phyloP scores from a whole-genome alignment of 805 yeast genomes.

The Candida montana region DNA sequence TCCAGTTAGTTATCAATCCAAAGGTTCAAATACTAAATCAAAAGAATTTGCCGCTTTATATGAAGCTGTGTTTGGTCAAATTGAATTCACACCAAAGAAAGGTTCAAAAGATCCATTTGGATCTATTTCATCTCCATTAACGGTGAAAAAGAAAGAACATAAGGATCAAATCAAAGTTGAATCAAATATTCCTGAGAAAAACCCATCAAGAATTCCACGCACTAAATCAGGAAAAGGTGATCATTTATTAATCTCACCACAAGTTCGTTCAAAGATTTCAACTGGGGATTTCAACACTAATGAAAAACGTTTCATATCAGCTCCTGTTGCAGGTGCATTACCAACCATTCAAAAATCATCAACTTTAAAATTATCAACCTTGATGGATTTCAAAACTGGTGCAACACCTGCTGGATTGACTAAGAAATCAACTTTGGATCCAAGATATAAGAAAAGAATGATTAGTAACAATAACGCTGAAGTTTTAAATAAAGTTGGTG shows the following conservation, averaged over 20 bases:
- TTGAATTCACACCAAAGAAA: constrained; percentile 10
- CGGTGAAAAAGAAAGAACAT: constrained; percentile 2
- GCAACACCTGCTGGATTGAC: neutral
- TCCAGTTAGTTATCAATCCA: constrained; percentile 15
- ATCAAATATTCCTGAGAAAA: no score
- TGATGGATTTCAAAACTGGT: constrained; percentile 8
- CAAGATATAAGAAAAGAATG: constrained; percentile 16
- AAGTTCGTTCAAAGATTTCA: neutral
- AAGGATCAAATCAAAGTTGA: neutral
- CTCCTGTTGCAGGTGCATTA: constrained; percentile 7
- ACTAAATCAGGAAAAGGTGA: neutral
- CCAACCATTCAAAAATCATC: constrained; percentile 8
- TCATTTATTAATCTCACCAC: neutral
- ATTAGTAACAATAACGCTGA: constrained; percentile 17
- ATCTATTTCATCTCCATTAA: constrained; percentile 6
- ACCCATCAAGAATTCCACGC: no score
- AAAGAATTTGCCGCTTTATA: constrained; percentile 27
- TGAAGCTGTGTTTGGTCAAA: constrained; percentile 25
- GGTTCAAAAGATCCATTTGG: constrained; percentile 2
- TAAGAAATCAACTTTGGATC: constrained; percentile 20
- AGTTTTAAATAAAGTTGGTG: constrained; percentile 21
- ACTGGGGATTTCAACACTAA: constrained; percentile 3
- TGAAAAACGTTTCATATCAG: constrained; percentile 17
- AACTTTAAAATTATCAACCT: constrained; percentile 7
- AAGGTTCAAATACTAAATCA: constrained; percentile 23